Conservation (phyloP, 495 filamentous ascomycete species). For the Tuber brumale region DNA sequence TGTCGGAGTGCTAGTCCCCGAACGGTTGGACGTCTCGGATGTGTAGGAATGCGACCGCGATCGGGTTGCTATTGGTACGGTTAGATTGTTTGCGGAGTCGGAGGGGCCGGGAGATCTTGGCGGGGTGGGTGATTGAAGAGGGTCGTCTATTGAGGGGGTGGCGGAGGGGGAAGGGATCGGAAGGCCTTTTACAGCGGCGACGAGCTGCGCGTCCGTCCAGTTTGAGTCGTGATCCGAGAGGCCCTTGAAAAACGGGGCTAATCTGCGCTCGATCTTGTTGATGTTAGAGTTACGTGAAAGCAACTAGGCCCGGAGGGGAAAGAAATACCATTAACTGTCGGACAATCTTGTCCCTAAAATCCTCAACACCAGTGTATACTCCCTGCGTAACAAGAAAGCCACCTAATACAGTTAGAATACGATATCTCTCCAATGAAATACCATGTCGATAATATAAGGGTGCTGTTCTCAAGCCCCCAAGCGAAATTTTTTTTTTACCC, state of each 20-base stretch:
- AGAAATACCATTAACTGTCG: constrained; percentile 79
- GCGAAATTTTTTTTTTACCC: constrained; percentile 16
- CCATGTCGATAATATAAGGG: neutral
- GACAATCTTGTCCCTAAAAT: constrained; percentile 85
- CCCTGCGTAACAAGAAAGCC: constrained; percentile 92
- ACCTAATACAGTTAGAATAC: constrained; percentile 42
- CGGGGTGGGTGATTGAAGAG: constrained; percentile 45
- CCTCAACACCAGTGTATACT: constrained; percentile 82
- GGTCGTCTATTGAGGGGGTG: constrained; percentile 62
- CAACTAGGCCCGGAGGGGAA: constrained; percentile 4
- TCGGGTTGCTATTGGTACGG: constrained; percentile 62
- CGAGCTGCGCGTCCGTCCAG: constrained; percentile 90
- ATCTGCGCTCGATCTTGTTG: constrained; percentile 72
- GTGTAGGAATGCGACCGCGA: constrained; percentile 63
- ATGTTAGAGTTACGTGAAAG: constrained; percentile 24
- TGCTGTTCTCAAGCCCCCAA: constrained; percentile 1
- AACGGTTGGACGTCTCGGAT: constrained; percentile 56
- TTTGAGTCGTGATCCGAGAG: constrained; percentile 79
- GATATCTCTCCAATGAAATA: constrained; percentile 2
- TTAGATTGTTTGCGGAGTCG: constrained; percentile 55
- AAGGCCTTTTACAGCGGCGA: constrained; percentile 80
- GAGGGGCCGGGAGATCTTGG: constrained; percentile 44
- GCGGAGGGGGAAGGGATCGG: constrained; percentile 78
- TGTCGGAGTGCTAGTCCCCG: constrained; percentile 49
- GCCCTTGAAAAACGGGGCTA: constrained; percentile 93